phyloP scores from a whole-genome alignment of 2,329 filamentous ascomycete genomes.

The Rhinocladiella similis region DNA sequence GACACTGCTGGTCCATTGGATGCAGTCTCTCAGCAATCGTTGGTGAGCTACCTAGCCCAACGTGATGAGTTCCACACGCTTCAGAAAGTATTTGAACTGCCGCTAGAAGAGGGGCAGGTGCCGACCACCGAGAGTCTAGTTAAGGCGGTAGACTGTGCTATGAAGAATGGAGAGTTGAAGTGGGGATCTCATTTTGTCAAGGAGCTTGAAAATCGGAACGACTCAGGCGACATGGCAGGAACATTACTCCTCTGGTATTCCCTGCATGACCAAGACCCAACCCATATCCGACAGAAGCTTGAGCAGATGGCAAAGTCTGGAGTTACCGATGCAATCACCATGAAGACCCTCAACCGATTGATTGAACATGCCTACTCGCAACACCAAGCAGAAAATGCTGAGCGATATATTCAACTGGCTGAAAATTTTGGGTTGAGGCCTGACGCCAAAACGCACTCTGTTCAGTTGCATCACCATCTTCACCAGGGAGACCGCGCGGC shows the following conservation, averaged over 20 bases:
- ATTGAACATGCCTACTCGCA: constrained; percentile 71
- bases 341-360: constrained; percentile 73
- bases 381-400: constrained; percentile 69
- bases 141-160: constrained; percentile 61
- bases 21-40: constrained; percentile 43
- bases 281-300: constrained; percentile 74
- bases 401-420: constrained; percentile 70
- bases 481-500: constrained; percentile 70
- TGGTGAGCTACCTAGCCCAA: constrained; percentile 64
- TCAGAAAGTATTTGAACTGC: constrained; percentile 66
- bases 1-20: constrained; percentile 37
- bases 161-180: constrained; percentile 58
- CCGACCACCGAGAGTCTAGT: constrained; percentile 52
- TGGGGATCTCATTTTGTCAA: constrained; percentile 55
- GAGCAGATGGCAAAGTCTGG: constrained; percentile 59
- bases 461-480: constrained; percentile 77
- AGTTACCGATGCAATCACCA: constrained; percentile 57
- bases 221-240: constrained; percentile 44
- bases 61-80: constrained; percentile 60
- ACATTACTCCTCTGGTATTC: constrained; percentile 74
- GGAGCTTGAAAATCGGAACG: constrained; percentile 14
- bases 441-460: constrained; percentile 68
- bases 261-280: constrained; percentile 67
- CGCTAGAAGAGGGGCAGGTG: constrained; percentile 43
- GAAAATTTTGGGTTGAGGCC: constrained; percentile 64